Base-by-base conservation (phyloP, 1,284 basidiomycete genomes). In the Chalciporus piperatoides region DNA sequence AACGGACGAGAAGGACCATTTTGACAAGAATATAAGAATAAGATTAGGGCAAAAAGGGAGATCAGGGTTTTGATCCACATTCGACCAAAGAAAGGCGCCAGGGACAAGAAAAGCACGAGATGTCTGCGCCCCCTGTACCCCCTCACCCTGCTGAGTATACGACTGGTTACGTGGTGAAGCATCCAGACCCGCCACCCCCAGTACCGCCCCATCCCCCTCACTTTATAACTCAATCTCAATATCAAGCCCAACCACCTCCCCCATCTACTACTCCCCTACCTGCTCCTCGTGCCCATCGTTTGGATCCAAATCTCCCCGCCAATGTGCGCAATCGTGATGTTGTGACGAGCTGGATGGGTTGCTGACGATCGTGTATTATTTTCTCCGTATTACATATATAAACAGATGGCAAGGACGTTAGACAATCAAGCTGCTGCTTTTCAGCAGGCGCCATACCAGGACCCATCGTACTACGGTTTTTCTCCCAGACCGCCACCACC, bases 211-310 rank as follows among this genome's bases (percentile, higher is more conserved):
- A 69, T 1, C 76, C 76, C 7, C 68, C 70, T 2, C 56, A 68
- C 24, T 70, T 69, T 49, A 51, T 56, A 28, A 54, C 56, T 12
- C 45, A 61, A 55, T 49, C 56, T 49, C 57, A 61, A 55, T 49
- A 56, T 49, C 57, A 55, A 46, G 46, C 56, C 43, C 32, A 42
- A 4, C 51, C 51, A 33, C 52, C 59, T 2, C 63, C 51, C 0
- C 61, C 48, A 47, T 21, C 57, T 15, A 67, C 67, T 54, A 70
- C 79, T 15, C 82, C 84, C 0, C 71, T 89, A 7, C 78, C 77
- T 6, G 85, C 86, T 0, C 86, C 86, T 4, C 73, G 80, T n/a
- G 82, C 86, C 0, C 80, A 84, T 53, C 75, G 79, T 47, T 49
- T 84, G 6, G 80, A 84, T 59, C 81, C 80, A 14, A 74, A 73